These are phyloP conservation scores for Meripilus lineatus DNA, from an alignment of 1,284 basidiomycete species.

Conservation along the genomic window DNA sequence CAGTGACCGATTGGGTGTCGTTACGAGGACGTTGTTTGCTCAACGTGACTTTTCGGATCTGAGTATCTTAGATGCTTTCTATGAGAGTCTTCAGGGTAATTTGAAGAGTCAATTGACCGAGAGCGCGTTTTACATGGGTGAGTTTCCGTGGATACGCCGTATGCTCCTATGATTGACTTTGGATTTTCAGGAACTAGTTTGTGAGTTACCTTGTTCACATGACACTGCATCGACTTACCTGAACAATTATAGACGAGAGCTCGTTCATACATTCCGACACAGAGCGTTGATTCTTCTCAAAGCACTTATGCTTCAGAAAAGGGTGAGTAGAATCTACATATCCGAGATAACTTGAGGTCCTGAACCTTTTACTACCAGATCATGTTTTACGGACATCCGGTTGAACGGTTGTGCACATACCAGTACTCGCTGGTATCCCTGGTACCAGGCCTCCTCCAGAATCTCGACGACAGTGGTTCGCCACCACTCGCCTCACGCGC, in stretches of 20 bases:
- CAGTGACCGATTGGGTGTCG: conserved; percentile 92
- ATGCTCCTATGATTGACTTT: conserved; percentile 4
- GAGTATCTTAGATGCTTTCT: conserved; percentile 82
- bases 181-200: conserved; percentile 85
- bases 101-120: conserved; percentile 70
- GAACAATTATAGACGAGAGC: conserved; percentile 57
- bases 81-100: conserved; percentile 63
- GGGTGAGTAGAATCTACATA: conserved; percentile 42
- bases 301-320: conserved; percentile 88
- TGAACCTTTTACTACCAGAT: conserved; percentile 46
- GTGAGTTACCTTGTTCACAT: conserved; percentile 34
- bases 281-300: conserved; percentile 94
- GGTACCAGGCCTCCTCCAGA: conserved; percentile 82
- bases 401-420: conserved; percentile 94
- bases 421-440: conserved; percentile 93
- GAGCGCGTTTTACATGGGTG: conserved; percentile 86
- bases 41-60: conserved; percentile 87
- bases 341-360: not conserved
- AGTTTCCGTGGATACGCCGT: conserved; percentile 41
- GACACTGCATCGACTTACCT: conserved; percentile 8
- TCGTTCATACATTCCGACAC: conserved; percentile 93
- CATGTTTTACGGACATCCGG: conserved; percentile 96
- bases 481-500: conserved; percentile 77
- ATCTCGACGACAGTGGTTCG: conserved; percentile 88
- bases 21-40: conserved; percentile 86